A percentile compares a stretch with the other conserved stretches of the same genome.
Evolutionary conservation across 1,139 yeast genomes (phyloP).

Genomic region (Scheffersomyces insectosa): DNA sequence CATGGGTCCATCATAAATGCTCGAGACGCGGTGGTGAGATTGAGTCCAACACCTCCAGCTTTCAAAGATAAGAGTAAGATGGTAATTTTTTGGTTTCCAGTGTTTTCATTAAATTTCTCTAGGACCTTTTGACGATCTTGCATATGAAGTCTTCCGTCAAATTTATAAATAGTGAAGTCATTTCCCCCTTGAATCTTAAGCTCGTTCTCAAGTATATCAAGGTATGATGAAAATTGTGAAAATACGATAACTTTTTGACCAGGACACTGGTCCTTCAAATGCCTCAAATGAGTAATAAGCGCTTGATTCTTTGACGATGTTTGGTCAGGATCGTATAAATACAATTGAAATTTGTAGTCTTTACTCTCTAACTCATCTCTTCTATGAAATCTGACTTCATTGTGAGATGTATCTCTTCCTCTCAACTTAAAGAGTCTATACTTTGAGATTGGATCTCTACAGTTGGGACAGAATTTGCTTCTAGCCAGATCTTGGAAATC

Average conservation of each 20-base stretch:
- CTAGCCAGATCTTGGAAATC: constrained; percentile 40
- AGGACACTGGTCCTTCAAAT: constrained; percentile 53
- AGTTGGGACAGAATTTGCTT: constrained; percentile 58
- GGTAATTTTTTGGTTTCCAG: constrained; percentile 34
- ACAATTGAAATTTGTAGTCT: constrained; percentile 32
- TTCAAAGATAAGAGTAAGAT: constrained; percentile 75
- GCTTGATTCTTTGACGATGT: constrained; percentile 78
- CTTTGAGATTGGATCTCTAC: constrained; percentile 47
- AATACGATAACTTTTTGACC: constrained; percentile 82
- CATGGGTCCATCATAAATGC: constrained; percentile 97
- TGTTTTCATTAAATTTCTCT: constrained; percentile 47
- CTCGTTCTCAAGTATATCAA: constrained; percentile 73
- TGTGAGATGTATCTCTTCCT: constrained; percentile 25
- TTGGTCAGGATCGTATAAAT: constrained; percentile 49
- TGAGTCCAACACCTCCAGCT: constrained; percentile 96
- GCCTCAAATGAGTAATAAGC: constrained; percentile 57
- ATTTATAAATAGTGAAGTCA: constrained; percentile 57
- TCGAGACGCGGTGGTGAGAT: constrained; percentile 79
- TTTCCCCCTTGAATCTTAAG: constrained; percentile 42
- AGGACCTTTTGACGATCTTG: constrained; percentile 66
- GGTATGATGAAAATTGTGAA: constrained; percentile 84
- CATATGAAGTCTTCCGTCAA: constrained; percentile 79
- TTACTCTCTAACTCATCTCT: constrained; percentile 17
- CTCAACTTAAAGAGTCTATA: constrained; percentile 44
- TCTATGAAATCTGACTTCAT: constrained; percentile 36